These are phyloP conservation scores for Sisymbrium altissimum DNA, from an alignment of 345 rosid species.

Conservation along the genomic window DNA sequence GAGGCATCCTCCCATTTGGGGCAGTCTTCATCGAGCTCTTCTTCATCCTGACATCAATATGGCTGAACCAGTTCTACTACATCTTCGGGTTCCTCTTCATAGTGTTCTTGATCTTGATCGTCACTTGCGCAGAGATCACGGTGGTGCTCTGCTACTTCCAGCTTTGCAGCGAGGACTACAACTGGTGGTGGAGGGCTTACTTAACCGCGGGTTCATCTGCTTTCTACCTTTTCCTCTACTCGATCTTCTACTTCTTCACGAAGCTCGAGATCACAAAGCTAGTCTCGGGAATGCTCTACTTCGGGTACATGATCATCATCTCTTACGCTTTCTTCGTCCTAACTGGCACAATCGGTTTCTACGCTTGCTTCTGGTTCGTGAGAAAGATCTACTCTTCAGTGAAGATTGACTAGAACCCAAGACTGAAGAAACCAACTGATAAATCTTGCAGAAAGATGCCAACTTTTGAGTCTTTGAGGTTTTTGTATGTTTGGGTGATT, in stretches of 20 bases:
- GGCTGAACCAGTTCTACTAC: constrained; percentile 99
- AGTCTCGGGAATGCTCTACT: constrained; percentile 87
- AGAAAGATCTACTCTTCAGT: constrained; percentile 93
- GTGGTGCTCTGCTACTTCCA: constrained; percentile 97
- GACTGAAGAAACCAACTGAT: constrained; percentile 2
- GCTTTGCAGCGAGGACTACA: constrained; percentile 90
- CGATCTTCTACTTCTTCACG: constrained; percentile 91
- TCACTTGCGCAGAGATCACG: constrained; percentile 95
- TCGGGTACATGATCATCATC: constrained; percentile 82
- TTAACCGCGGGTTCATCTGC: constrained; percentile 96
- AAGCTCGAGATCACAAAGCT: constrained; percentile 90
- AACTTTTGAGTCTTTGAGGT: constrained; percentile 30
- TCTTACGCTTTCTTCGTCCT: constrained; percentile 90
- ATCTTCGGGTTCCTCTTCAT: constrained; percentile 98
- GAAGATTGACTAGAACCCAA: constrained; percentile 71
- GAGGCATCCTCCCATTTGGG: constrained; percentile 97
- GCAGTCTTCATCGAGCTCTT: constrained; percentile 97
- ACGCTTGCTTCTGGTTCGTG: constrained; percentile 97
- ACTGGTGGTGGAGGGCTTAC: constrained; percentile 99
- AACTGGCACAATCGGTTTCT: constrained; percentile 94
- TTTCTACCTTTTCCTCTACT: constrained; percentile 90
- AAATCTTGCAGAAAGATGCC: constrained; percentile 9
- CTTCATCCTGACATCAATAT: constrained; percentile 92
- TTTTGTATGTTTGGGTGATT: constrained; percentile 34
- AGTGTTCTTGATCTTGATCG: constrained; percentile 73